Evolutionary conservation across 2,329 filamentous ascomycete species (phyloP).

Genomic region (Ilyonectria robusta): DNA sequence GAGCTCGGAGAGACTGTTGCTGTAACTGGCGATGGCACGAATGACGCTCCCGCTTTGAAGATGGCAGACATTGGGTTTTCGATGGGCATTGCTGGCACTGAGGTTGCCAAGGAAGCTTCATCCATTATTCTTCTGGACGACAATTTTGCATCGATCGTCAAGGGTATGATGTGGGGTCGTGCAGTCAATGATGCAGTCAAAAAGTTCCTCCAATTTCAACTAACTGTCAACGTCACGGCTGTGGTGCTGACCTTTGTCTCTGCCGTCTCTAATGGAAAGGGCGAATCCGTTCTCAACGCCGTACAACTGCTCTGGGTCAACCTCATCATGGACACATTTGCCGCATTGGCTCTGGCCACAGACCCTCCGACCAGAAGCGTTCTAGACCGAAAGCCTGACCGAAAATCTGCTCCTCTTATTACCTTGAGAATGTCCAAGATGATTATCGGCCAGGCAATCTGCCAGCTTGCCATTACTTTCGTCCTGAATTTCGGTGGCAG

Average conservation of each 20-base stretch:
- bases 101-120: slow-evolving; percentile 74
- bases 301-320: slow-evolving; percentile 76
- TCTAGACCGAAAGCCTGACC: slow-evolving; percentile 67
- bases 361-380: slow-evolving; percentile 72
- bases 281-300: slow-evolving; percentile 69
- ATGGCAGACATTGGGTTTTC: slow-evolving; percentile 75
- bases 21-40: slow-evolving; percentile 74
- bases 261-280: slow-evolving; percentile 65
- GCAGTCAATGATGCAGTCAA: slow-evolving; percentile 75
- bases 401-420: slow-evolving; percentile 80
- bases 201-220: slow-evolving; percentile 75
- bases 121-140: slow-evolving; percentile 75
- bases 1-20: slow-evolving; percentile 72
- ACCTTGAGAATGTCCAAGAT: slow-evolving; percentile 78
- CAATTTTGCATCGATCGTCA: slow-evolving; percentile 72
- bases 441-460: slow-evolving; percentile 73
- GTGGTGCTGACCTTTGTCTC: slow-evolving; percentile 72
- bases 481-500: slow-evolving; percentile 73
- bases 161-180: slow-evolving; percentile 74
- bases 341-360: slow-evolving; percentile 74
- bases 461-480: slow-evolving; percentile 71
- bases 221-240: slow-evolving; percentile 76
- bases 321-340: slow-evolving; percentile 75
- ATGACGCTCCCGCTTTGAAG: slow-evolving; percentile 72
- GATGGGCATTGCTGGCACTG: slow-evolving; percentile 76